Percentiles rank a stretch among this genome's conserved stretches.
Evolutionary conservation across 345 rosid genomes (phyloP).

Genomic region (Euclidium syriacum): DNA sequence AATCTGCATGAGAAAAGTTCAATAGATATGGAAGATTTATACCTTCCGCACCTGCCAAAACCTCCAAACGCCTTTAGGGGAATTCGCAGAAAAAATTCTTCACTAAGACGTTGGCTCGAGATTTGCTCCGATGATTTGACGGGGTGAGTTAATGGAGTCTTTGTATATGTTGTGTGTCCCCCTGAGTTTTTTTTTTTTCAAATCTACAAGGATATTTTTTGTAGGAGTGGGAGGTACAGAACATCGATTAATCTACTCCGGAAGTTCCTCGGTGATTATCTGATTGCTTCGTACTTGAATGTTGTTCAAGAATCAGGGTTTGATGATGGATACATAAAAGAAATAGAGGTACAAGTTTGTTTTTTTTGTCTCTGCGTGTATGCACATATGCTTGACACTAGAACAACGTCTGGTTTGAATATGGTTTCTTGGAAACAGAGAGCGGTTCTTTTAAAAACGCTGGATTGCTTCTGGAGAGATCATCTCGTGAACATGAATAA

Average conservation of each 20-base stretch:
- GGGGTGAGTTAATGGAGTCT: constrained; percentile 35
- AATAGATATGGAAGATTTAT: constrained; percentile 46
- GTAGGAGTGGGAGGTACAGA: constrained; percentile 65
- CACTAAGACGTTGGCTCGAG: constrained; percentile 78
- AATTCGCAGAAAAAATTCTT: constrained; percentile 57
- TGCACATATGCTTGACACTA: not conserved
- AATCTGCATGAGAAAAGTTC: constrained; percentile 48
- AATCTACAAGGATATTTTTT: constrained; percentile 8
- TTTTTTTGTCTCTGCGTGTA: not conserved
- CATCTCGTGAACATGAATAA: constrained; percentile 93
- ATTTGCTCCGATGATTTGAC: constrained; percentile 83
- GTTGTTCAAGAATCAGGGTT: constrained; percentile 67
- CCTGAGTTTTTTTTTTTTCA: not conserved
- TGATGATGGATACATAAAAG: constrained; percentile 69
- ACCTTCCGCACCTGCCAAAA: constrained; percentile 73
- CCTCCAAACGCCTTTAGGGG: constrained; percentile 83
- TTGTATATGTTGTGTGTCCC: not conserved
- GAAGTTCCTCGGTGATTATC: constrained; percentile 83
- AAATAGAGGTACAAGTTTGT: constrained; percentile 59
- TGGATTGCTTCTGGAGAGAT: constrained; percentile 92
- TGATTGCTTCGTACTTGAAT: constrained; percentile 70
- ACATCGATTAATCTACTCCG: constrained; percentile 59
- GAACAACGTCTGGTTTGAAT: not conserved
- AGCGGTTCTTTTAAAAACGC: constrained; percentile 81
- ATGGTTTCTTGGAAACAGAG: constrained; percentile 39